These are phyloP conservation scores for Dispira parvispora DNA, from an alignment of 192 early-diverging fungal genomes.

Conservation along the genomic window DNA sequence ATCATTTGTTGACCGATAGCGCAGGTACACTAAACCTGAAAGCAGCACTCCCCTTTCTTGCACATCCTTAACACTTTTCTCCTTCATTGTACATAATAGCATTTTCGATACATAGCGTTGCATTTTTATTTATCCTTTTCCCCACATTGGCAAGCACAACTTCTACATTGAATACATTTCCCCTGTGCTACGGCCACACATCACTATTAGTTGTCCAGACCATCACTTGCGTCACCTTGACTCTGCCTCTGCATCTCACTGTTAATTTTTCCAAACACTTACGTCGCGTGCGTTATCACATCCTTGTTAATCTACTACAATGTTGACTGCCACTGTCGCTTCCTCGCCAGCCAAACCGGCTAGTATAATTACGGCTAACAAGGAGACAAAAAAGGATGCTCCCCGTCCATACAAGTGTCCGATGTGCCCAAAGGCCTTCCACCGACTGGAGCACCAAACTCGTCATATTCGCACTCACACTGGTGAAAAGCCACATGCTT, in stretches of 20 bases:
- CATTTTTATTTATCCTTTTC: not conserved
- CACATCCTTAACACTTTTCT: too few species aligned
- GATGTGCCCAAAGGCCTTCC: constrained; percentile 56
- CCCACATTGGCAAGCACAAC: not conserved
- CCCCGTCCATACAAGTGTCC: constrained; percentile 56
- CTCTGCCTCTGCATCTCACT: not conserved
- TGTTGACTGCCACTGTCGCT: not conserved
- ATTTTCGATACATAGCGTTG: not conserved
- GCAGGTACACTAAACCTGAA: too few species aligned
- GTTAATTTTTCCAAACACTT: not conserved
- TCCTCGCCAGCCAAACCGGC: not conserved
- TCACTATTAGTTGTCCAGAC: not conserved
- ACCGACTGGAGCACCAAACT: constrained; percentile 61
- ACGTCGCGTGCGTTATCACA: not conserved
- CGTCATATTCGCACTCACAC: constrained; percentile 74
- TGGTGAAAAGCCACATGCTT: constrained; percentile 67
- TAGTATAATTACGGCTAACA: not conserved
- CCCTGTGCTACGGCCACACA: not conserved
- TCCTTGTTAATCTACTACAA: not conserved
- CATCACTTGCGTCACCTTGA: not conserved
- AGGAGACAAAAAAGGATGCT: not conserved
- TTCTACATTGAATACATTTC: not conserved
- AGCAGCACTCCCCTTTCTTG: too few species aligned
- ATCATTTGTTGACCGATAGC: too few species aligned
- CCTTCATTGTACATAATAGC: not conserved